These are phyloP conservation scores for Candolleomyces efflorescens DNA, from an alignment of 768 basidiomycete species.

Conservation along the genomic window DNA sequence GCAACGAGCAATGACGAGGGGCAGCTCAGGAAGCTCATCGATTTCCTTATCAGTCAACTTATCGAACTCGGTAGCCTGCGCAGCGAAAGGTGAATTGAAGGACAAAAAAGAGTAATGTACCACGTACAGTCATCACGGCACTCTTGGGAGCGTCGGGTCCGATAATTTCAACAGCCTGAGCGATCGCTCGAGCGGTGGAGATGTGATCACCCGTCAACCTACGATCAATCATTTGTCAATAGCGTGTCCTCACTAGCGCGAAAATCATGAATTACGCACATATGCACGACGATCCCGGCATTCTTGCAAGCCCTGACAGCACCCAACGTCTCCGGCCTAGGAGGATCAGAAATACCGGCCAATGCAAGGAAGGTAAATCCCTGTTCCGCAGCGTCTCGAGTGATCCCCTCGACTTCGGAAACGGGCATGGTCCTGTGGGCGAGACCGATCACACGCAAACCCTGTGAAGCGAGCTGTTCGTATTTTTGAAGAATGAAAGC, in stretches of 20 bases:
- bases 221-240: slow-evolving; percentile 7
- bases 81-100: too few relatives aligned
- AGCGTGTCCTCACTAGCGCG: not conserved
- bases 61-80: slow-evolving; percentile 41
- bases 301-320: slow-evolving; percentile 47
- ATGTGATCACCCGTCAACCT: slow-evolving; percentile 54
- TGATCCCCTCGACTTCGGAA: slow-evolving; percentile 19
- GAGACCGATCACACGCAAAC: slow-evolving; percentile 38
- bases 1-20: slow-evolving; percentile 56
- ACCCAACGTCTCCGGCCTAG: slow-evolving; percentile 47
- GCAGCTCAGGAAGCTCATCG: slow-evolving; percentile 43
- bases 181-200: slow-evolving; percentile 50
- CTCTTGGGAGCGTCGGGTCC: slow-evolving; percentile 33
- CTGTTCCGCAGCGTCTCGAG: slow-evolving; percentile 42
- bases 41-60: slow-evolving; percentile 49
- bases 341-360: slow-evolving; percentile 53
- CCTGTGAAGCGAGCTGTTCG: slow-evolving; percentile 35
- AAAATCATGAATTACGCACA: slow-evolving; percentile 17
- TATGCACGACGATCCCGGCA: slow-evolving; percentile 48
- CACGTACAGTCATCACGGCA: slow-evolving; percentile 29
- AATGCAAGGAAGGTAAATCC: slow-evolving; percentile 47
- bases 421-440: slow-evolving; percentile 20
- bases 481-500: slow-evolving; percentile 26
- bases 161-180: slow-evolving; percentile 44
- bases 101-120: too few relatives aligned